Base-by-base conservation (phyloP, 1,284 basidiomycete species). In the Ustilago trichophora region DNA sequence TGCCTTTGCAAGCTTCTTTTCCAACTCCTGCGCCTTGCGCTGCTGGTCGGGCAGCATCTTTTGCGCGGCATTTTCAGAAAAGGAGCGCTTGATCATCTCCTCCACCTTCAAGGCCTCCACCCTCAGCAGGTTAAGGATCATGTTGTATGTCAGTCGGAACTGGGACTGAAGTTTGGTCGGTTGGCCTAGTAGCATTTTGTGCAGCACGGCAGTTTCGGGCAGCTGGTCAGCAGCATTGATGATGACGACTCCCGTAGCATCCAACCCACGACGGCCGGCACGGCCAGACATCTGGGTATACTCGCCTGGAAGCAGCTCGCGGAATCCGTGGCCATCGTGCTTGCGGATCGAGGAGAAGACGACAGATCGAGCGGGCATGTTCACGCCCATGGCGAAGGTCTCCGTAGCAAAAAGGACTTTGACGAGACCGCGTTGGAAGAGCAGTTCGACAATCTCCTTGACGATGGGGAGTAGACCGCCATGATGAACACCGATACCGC, bases 221-320 rank as follows among this genome's bases (percentile, higher is more conserved):
- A 96, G 82, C 38, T 90, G 87, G 70, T 94, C 91, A 46, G 89
- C 88, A 12, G 82, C 82, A 2, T 88, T 88, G 54, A 95, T 87
- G 64, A 99, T 91, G 13, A 99, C 96, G 0, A 94, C 97, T 27
- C 96, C 96, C 0, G 94, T 98, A 1, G 90, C 85, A 81, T 99
- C 96, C 25, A 98, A 84, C 26, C 96, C 96, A 82, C 96, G 89
- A 53, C 96, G 89, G 43, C 96, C 96, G 10, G 96, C 96, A 75
- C 96, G 90, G 5, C 95, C 96, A 15, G 95, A 94, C 96, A 99
- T 99, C 76, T 99, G 96, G 0, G 96, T 99, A 79, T 97, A 97
- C 82, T 84, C 83, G 51, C 83, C 83, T 5, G 83, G 76, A 3
- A 84, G 71, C 15, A 84, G 77, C 36, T 93, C 91, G 59, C 95